Base-by-base conservation (phyloP, 768 basidiomycete species). In the Porpolomopsis calyptriformis region DNA sequence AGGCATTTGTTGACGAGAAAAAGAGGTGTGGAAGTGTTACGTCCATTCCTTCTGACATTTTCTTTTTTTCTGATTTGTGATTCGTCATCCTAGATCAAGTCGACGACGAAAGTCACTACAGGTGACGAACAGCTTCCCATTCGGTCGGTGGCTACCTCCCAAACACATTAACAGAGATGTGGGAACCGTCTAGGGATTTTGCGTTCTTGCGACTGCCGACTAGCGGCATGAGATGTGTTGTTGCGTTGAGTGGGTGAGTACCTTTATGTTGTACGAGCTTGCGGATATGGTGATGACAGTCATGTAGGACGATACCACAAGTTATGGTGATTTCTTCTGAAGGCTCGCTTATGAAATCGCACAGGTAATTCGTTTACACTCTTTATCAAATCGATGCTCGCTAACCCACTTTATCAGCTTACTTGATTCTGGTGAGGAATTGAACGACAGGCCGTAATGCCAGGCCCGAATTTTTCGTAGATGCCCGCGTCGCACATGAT, bases 321-420 rank as follows among this genome's bases (percentile, higher is more conserved):
- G 84, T 97, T 9, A 94, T 96, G 89, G 92, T 99, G 19, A 78
- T 98, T 47, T 92, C 91, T 0, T 86, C 88, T 0, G 92, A 97
- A 48, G 94, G 94, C 55, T 76, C 84, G 16, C 62, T 99, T 57
- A 84, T 92, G 76, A 94, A 94, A 68, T 91, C 94, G 61, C 97
- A 92, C 59, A 85, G 78, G 78, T 78, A 25, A 26, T 70, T 55
- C 11, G n/a, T 52, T 22, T 3, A 12, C 16, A 6, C 2, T 35
- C 23, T 34, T 14, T 36, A 33, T 14, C 14, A 12, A 27, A 2
- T 23, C 14, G n/a, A n/a, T 34, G 10, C 49, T 44, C 35, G 34
- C 22, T 16, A 47, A 36, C 16, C 44, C 10, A 31, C 20, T 48
- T 1, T 31, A 23, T 45, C 41, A 67, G 66, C 45, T 46, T 67